Percentiles rank a stretch among this genome's conserved stretches.
phyloP scores from a whole-genome alignment of 2,329 filamentous ascomycete species.

The Phoma sp. region DNA sequence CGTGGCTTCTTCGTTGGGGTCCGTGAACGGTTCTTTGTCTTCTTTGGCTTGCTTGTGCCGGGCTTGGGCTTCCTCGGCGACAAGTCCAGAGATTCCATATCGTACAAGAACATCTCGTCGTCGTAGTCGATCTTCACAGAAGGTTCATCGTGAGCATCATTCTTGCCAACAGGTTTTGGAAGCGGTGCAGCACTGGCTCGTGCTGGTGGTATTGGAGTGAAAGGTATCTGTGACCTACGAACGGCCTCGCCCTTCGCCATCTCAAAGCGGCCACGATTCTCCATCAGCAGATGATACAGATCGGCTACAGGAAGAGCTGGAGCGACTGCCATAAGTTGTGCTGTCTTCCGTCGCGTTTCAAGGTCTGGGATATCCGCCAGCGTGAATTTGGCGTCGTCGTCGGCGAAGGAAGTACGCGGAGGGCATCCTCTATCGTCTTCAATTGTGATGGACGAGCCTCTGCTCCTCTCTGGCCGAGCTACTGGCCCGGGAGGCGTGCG shows the following conservation, averaged over 20 bases:
- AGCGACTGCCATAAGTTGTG: constrained; percentile 25
- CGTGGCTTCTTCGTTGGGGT: neutral
- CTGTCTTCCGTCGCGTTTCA: constrained; percentile 20
- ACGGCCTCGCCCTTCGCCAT: constrained; percentile 5
- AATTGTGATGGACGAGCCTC: neutral
- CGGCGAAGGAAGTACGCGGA: neutral
- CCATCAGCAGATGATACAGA: constrained; percentile 24
- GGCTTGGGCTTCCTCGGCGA: no score
- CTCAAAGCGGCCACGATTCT: constrained; percentile 15
- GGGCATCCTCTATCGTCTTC: neutral
- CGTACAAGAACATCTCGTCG: constrained; percentile 21
- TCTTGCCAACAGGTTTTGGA: neutral
- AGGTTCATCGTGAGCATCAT: constrained; percentile 10
- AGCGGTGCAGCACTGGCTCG: neutral
- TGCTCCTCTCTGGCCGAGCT: neutral
- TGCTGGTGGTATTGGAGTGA: neutral
- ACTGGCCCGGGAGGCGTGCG: neutral
- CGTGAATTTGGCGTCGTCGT: neutral
- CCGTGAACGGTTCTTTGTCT: neutral
- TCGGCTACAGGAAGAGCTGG: constrained; percentile 22
- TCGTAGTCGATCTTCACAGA: constrained; percentile 28
- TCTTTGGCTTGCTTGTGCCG: neutral
- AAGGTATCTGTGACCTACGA: neutral
- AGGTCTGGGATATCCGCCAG: constrained; percentile 25
- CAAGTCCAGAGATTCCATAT: constrained; percentile 12